Evolutionary conservation across 169 alveolate species (phyloP), one percentile per base, ranked within the genome.

Genomic region (Plasmodium berghei): DNA sequence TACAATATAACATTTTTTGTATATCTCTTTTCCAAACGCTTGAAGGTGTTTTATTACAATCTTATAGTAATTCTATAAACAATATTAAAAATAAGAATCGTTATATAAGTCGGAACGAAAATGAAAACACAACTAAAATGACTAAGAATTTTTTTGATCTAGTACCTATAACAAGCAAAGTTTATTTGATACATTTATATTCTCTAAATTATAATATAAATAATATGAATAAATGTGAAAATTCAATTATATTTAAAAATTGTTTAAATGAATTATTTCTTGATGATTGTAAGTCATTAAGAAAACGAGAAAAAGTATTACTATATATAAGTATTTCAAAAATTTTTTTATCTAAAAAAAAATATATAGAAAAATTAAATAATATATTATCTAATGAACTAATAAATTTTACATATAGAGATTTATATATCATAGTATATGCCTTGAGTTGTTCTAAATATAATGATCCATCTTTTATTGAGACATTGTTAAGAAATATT

Each of bases 331-430:
- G 90, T 16, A 20, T 80, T 34, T 80, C 90, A 12, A 80, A 80
- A 54, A 14, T 52, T 54, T 20, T 80, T 67, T 66, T 10, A 10
- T 66, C 66, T 26, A 80, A 80, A 45, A 52, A 80, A 52, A n/a
- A 8, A 5, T 80, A 66, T 28, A 34, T 80, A 12, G 70, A 66
- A 55, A 80, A 80, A 66, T 34, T 80, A 22, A 49, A 80, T 18
- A 26, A 62, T 58, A 64, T 67, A 16, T 18, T 80, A 46, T 20
- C 46, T 1, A 70, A 42, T 28, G 90, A 80, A 70, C 42, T 80
- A 24, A 72, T 66, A 16, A 34, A 80, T 80, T 80, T 66, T 66
- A 80, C 90, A 2, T 67, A 80, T 18, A 58, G 90, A 66, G 90
- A 80, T 80, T 67, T 80, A 40, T 80, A 61, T 34, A 55, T 45